Evolutionary conservation across 495 filamentous ascomycete genomes (phyloP), one percentile per base, ranked within the genome.

Genomic region (Xanthoparmelia taractica): DNA sequence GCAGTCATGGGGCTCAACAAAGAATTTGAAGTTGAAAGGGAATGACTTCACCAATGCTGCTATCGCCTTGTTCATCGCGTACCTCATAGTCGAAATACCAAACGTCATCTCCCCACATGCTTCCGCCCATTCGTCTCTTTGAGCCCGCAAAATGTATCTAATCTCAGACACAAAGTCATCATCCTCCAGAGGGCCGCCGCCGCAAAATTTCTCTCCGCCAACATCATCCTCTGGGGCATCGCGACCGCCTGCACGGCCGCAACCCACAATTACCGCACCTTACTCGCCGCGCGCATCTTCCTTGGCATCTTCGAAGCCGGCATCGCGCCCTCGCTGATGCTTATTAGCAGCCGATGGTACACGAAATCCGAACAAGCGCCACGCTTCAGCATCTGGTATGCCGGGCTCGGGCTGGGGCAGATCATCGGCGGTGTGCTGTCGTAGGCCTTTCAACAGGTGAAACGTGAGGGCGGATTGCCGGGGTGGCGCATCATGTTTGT

Each of bases 401-500:
- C 78, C 29, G 85, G 84, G 8, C 78, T 87, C 38, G 87, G 85
- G 0, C 61, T 80, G 13, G 86, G 82, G 1, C 87, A 84, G 55
- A 87, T 88, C 18, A 59, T 85, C 52, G 86, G 85, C 0, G 81
- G 84, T 1, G 64, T 85, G 17, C 68, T 88, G 20, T 86, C 83
- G 0, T 88, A 80, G 45, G 84, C 74, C 20, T 84, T 84, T 65
- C 85, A 87, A 71, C 80, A 85, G 58, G 74, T 85, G 10, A 48
- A 55, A 4, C 66, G 70, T 31, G 67, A 70, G 48, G 62, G 70
- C 17, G 29, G 65, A 5, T 74, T 88, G 23, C 70, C 74, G 6
- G 82, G 85, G 15, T 88, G 85, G 86, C 73, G 76, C 10, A 79
- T 82, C 65, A 87, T 87, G 83, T 87, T 86, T 65, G 71, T 87